These are phyloP conservation scores for Elsinoe necatrix DNA, from an alignment of 2,329 filamentous ascomycete genomes.

Conservation along the genomic window DNA sequence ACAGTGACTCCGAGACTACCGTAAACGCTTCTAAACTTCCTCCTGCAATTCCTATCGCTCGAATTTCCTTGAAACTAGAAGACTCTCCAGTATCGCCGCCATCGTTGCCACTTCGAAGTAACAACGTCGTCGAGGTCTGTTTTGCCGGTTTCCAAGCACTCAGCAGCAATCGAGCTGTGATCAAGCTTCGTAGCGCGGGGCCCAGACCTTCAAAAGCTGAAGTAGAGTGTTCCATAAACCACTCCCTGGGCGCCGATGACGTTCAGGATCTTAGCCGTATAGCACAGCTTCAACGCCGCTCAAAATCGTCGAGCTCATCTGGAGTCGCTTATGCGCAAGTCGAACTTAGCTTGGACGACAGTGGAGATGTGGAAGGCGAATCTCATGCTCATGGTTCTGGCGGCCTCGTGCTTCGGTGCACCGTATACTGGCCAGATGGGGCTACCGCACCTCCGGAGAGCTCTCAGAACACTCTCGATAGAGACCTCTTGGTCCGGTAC, in stretches of 20 bases:
- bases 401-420: conserved; percentile 15
- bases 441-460: conserved; percentile 26
- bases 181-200: neutral
- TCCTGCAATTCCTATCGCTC: neutral
- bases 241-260: neutral
- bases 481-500: conserved; percentile 17
- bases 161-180: neutral
- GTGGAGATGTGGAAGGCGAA: neutral
- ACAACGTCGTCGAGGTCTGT: neutral
- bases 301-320: neutral
- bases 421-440: conserved; percentile 26
- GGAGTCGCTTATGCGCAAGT: neutral
- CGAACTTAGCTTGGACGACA: neutral
- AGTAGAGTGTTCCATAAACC: neutral
- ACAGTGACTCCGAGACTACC: neutral
- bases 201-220: neutral
- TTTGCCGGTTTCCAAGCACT: neutral
- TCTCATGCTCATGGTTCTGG: neutral
- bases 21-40: neutral
- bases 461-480: conserved; percentile 19
- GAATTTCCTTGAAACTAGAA: neutral
- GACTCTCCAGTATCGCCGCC: neutral
- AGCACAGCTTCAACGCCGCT: conserved; percentile 10
- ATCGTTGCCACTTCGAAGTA: neutral
- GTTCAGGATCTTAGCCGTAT: neutral